Percentiles rank a stretch among this genome's conserved stretches.
These are phyloP conservation scores for Samsoniella hepiali DNA, from an alignment of 2,329 filamentous ascomycete species.

Conservation along the genomic window DNA sequence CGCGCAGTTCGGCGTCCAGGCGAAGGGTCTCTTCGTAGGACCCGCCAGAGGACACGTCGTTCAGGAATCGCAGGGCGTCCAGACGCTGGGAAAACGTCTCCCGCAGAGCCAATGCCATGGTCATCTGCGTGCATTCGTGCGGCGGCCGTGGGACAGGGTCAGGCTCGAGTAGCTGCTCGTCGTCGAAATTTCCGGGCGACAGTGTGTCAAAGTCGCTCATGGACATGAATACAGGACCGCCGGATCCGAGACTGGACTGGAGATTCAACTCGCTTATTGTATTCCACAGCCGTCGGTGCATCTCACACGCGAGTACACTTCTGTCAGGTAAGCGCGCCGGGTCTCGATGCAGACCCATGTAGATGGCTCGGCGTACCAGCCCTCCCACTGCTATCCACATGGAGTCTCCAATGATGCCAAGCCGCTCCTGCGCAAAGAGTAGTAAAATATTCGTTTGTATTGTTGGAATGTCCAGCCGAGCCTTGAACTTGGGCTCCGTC, in stretches of 20 bases:
- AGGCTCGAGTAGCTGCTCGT: conserved; percentile 42
- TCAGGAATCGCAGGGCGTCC: conserved; percentile 40
- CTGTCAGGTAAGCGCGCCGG: conserved; percentile 38
- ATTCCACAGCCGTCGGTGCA: conserved; percentile 51
- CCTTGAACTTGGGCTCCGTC: conserved; percentile 51
- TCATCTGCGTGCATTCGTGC: conserved; percentile 38
- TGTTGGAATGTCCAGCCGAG: conserved; percentile 45
- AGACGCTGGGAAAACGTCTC: conserved; percentile 43
- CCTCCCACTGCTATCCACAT: conserved; percentile 46
- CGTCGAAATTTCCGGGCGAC: conserved; percentile 48
- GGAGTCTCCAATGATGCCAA: conserved; percentile 41
- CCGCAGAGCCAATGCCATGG: conserved; percentile 40
- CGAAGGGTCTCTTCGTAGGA: conserved; percentile 45
- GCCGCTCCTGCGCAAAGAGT: conserved; percentile 39
- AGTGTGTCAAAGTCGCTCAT: conserved; percentile 47
- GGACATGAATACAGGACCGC: conserved; percentile 44
- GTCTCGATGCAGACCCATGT: conserved; percentile 51
- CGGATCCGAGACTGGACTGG: conserved; percentile 44
- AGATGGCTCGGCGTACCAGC: conserved; percentile 44
- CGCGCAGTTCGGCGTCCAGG: conserved; percentile 41
- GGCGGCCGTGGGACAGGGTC: conserved; percentile 32
- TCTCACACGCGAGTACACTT: conserved; percentile 40
- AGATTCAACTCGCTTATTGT: conserved; percentile 48
- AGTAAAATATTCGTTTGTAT: conserved; percentile 48
- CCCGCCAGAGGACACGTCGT: conserved; percentile 35